A percentile compares a stretch with the other conserved stretches of the same genome.
These are phyloP conservation scores for Colletotrichum graminicola DNA, from an alignment of 2,329 filamentous ascomycete species.

Conservation along the genomic window DNA sequence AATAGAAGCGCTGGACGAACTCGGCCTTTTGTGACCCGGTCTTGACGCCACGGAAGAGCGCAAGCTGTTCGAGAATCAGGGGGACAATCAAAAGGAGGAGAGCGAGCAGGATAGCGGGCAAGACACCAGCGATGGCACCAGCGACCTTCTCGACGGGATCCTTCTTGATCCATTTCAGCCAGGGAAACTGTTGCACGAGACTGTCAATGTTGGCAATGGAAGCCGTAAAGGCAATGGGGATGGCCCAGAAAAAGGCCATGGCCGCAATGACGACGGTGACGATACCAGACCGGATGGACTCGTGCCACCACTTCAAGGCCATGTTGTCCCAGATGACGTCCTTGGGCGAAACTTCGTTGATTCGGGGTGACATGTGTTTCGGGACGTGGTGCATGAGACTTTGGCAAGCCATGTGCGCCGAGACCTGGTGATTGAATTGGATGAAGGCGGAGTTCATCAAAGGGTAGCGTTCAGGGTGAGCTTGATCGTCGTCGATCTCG, in stretches of 20 bases:
- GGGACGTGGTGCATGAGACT: constrained; percentile 90
- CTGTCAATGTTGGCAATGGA: constrained; percentile 81
- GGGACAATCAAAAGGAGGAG: constrained; percentile 86
- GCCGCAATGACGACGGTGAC: constrained; percentile 75
- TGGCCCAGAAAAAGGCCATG: constrained; percentile 90
- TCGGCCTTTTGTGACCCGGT: constrained; percentile 84
- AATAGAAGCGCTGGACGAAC: constrained; percentile 93
- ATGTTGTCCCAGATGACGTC: constrained; percentile 98
- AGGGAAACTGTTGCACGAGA: constrained; percentile 74
- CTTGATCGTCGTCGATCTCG: constrained; percentile 92
- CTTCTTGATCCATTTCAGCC: constrained; percentile 78
- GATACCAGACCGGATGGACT: constrained; percentile 78
- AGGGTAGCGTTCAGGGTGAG: constrained; percentile 85
- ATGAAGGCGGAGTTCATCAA: constrained; percentile 97
- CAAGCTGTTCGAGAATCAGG: constrained; percentile 79
- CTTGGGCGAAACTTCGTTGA: constrained; percentile 92
- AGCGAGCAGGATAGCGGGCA: constrained; percentile 82
- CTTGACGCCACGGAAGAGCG: constrained; percentile 80
- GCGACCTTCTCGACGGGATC: constrained; percentile 70
- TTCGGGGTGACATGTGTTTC: constrained; percentile 90
- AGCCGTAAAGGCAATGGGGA: constrained; percentile 90
- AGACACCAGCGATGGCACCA: constrained; percentile 81
- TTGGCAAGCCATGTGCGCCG: constrained; percentile 98
- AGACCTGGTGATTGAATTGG: constrained; percentile 97
- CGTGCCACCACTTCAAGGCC: constrained; percentile 94